Conservation (phyloP, 352 stramenopile species). For the Phytophthora macrochlamydospora region DNA sequence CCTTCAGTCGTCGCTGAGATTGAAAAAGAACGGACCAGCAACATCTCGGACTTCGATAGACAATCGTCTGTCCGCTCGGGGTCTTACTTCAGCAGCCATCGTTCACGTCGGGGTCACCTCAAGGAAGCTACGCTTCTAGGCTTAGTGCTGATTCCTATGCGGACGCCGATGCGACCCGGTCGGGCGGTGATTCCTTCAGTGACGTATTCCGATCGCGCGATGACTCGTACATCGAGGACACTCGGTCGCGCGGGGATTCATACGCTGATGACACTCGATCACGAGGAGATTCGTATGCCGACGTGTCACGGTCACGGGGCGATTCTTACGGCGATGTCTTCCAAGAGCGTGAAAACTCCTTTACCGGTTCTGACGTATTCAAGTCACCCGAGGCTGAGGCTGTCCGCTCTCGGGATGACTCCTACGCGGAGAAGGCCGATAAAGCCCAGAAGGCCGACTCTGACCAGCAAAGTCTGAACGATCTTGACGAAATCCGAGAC, state of each 20-base stretch:
- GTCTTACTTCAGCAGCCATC: constrained; percentile 40
- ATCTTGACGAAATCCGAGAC: constrained; percentile 26
- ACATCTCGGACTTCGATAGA: constrained; percentile 37
- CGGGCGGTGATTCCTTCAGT: constrained; percentile 18
- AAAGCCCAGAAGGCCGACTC: constrained; percentile 36
- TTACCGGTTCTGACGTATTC: constrained; percentile 15
- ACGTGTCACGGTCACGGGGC: constrained; percentile 27
- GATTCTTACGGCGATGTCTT: constrained; percentile 28
- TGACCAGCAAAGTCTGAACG: constrained; percentile 32
- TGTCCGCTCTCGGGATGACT: constrained; percentile 19
- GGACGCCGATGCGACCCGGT: constrained; percentile 11
- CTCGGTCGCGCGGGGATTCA: constrained; percentile 27
- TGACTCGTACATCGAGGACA: constrained; percentile 35
- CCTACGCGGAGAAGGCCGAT: constrained; percentile 33
- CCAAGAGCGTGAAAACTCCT: neutral
- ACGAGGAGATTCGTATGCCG: constrained; percentile 29
- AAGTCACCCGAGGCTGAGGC: constrained; percentile 2
- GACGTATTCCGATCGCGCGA: constrained; percentile 26
- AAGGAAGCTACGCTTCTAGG: constrained; percentile 36
- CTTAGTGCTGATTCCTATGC: neutral
- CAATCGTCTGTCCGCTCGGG: constrained; percentile 33
- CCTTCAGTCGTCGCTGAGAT: constrained; percentile 6
- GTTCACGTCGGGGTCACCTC: constrained; percentile 11
- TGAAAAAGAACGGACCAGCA: constrained; percentile 24
- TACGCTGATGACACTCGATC: constrained; percentile 28